phyloP scores from a whole-genome alignment of 345 rosid species.

The Garcia nutans region DNA sequence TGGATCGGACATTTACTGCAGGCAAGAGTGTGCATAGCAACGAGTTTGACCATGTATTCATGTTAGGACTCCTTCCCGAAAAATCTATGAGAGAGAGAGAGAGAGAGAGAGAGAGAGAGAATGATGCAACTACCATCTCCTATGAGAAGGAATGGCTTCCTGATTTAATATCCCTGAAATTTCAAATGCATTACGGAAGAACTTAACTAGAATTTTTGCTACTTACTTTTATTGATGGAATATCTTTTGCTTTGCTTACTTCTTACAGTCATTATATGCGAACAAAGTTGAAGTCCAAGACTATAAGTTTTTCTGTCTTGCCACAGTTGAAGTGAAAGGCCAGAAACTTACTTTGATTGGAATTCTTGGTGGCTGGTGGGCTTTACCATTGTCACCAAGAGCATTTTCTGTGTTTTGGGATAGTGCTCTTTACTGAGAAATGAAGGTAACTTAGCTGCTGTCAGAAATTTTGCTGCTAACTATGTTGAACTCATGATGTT shows the following conservation, averaged over 20 bases:
- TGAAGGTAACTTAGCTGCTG: constrained; percentile 20
- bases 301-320: constrained; percentile 52
- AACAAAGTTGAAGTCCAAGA: constrained; percentile 57
- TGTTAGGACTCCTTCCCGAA: not conserved
- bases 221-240: not conserved
- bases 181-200: not conserved
- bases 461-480: constrained; percentile 4
- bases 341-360: constrained; percentile 42
- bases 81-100: not conserved
- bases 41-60: not conserved
- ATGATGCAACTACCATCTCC: not conserved
- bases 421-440: constrained; percentile 16
- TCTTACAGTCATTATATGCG: constrained; percentile 42
- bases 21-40: not conserved
- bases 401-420: constrained; percentile 18
- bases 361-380: constrained; percentile 66
- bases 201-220: not conserved
- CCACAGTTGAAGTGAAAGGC: constrained; percentile 42
- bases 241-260: constrained; percentile 9
- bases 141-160: not conserved
- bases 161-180: not conserved
- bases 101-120: not conserved
- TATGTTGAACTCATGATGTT: not conserved
- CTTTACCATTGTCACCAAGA: constrained; percentile 32
- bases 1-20: not conserved